Evolutionary conservation across 2,329 filamentous ascomycete genomes (phyloP), one percentile per base, ranked within the genome.

Genomic region (Colletotrichum orchidophilum): DNA sequence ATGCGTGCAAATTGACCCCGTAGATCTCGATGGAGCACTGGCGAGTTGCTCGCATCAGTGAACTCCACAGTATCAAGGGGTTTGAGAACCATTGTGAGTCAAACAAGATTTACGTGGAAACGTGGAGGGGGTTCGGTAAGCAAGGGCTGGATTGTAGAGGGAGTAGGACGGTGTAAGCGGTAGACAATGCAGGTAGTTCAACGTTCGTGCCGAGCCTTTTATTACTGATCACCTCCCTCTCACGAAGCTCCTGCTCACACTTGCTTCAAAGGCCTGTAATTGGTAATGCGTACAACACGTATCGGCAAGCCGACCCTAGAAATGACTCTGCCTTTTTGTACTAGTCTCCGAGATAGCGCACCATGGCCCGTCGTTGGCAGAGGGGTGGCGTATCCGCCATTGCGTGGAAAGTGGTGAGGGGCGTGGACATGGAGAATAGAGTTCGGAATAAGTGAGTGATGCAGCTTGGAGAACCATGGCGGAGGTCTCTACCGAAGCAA

Each of bases 1-100:
- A 42, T 29, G 13, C 49, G 52, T 11, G 52, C 35, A 24, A 63
- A 63, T 2, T 69, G 78, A 26, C 52, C 15, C 27, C 21, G 31
- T 46, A 73, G 54, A 26, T 67, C 33, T 27, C 63, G 68, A 29
- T 68, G 63, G n/a, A 73, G 58, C n/a, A 73, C 59, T n/a, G 67
- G 49, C 7, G 63, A 68, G 18, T 63, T 33, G 53, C 53, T 69
- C 21, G 42, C 65, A 35, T 59, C 58, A 15, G 18, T 52, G 26
- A 49, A 53, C 26, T 58, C 64, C 12, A 33, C 27, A 31, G 58
- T 52, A 54, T 71, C 46, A 5, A 63, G 39, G 12, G 64, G 31
- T 49, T 39, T 68, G n/a, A 33, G 42, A 35, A 54, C 58, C 64
- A 69, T 63, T 18, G 50, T 21, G 21, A 52, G 27, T 3, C 26